These are phyloP conservation scores for Chalciporus chontae DNA, from an alignment of 768 basidiomycete species.

Conservation along the genomic window DNA sequence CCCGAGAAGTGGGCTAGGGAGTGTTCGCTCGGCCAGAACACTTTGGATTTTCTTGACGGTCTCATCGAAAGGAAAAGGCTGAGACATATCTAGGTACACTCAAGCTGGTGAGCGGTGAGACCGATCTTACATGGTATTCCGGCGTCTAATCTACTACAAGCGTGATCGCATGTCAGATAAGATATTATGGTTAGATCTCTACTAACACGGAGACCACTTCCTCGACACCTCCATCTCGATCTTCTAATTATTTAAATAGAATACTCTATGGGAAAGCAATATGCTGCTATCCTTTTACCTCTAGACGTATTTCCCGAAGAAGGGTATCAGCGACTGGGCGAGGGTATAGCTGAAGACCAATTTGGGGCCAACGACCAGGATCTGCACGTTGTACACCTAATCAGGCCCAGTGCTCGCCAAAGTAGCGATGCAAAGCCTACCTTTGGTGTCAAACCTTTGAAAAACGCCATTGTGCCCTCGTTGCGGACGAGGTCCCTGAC, in stretches of 20 bases:
- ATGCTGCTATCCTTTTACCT: background rate
- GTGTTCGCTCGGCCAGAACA: conserved; percentile 26
- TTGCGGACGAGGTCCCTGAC: conserved; percentile 82
- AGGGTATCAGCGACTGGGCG: conserved; percentile 94
- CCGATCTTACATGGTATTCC: too few relatives aligned
- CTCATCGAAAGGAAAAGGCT: conserved; percentile 23
- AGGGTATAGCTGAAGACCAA: conserved; percentile 98
- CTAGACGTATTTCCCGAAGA: conserved; percentile 83
- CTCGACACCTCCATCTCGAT: too few relatives aligned
- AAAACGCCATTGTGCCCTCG: conserved; percentile 84
- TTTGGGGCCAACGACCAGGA: conserved; percentile 95
- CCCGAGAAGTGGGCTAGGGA: conserved; percentile 63
- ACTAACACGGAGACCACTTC: too few relatives aligned
- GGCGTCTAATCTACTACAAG: too few relatives aligned
- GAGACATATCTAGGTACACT: conserved; percentile 10
- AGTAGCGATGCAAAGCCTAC: conserved; percentile 38
- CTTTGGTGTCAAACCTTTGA: conserved; percentile 99
- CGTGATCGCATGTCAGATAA: too few relatives aligned
- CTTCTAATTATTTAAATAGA: too few relatives aligned
- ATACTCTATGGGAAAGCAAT: too few relatives aligned
- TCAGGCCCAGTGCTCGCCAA: background rate
- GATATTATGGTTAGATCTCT: too few relatives aligned
- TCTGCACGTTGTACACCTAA: conserved; percentile 44
- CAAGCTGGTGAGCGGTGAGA: background rate
- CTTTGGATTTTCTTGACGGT: conserved; percentile 27